Evolutionary conservation across 441 rosid species (phyloP).

Genomic region (Populus hybrid): DNA sequence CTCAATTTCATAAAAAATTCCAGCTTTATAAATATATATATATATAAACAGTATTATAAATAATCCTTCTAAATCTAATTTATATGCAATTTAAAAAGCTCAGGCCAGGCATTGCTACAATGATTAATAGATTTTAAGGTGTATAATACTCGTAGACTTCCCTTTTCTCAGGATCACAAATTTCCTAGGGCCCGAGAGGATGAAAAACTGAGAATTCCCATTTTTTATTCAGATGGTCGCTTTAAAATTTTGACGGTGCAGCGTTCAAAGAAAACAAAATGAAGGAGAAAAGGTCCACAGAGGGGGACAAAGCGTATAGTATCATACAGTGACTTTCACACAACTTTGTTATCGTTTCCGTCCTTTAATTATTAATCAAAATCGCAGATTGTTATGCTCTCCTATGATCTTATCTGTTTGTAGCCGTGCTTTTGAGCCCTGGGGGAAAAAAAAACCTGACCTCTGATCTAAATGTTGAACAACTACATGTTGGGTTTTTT

Average conservation of each 20-base stretch:
- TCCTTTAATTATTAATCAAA: not conserved
- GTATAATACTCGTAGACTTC: no score
- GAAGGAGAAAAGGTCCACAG: slow-evolving; percentile 27
- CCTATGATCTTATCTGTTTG: not conserved
- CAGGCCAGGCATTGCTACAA: no score
- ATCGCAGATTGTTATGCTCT: slow-evolving; percentile 10
- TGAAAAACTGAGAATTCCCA: no score
- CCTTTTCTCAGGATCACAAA: no score
- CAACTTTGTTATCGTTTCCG: slow-evolving; percentile 12
- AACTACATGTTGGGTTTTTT: no score
- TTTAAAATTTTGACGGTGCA: not conserved
- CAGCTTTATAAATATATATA: no score
- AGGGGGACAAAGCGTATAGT: slow-evolving; percentile 44
- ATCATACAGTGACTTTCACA: slow-evolving; percentile 36
- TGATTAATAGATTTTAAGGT: no score
- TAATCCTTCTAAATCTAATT: no score
- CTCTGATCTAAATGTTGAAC: not conserved
- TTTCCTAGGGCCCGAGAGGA: no score
- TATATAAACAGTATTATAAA: no score
- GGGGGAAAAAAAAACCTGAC: not conserved
- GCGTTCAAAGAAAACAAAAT: not conserved
- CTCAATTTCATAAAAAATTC: no score
- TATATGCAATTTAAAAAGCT: no score
- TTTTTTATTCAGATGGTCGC: not conserved
- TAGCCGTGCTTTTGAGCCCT: not conserved